A percentile compares a stretch with the other conserved stretches of the same genome.
These are phyloP conservation scores for Lumnitzera racemosa DNA, from an alignment of 345 rosid species.

Conservation along the genomic window DNA sequence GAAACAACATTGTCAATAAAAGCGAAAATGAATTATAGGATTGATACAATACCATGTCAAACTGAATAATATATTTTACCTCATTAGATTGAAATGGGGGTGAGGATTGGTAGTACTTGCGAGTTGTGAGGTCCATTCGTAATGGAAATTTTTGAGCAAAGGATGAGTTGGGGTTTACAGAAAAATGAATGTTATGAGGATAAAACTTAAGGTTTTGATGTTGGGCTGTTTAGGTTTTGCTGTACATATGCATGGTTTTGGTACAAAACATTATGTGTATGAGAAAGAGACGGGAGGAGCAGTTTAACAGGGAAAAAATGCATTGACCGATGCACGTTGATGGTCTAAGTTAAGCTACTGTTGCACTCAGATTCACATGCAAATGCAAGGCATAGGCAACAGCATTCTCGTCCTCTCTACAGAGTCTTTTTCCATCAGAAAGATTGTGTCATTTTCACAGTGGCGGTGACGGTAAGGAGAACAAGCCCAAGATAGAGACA, in stretches of 20 bases:
- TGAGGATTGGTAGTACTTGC: constrained; percentile 32
- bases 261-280: neutral
- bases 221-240: too few relatives aligned
- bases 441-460: neutral
- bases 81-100: constrained; percentile 23
- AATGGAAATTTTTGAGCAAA: constrained; percentile 1
- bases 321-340: constrained; percentile 9
- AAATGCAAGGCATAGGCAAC: too few relatives aligned
- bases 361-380: neutral
- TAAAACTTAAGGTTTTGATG: too few relatives aligned
- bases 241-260: too few relatives aligned
- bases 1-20: neutral
- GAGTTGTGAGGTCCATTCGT: constrained; percentile 41
- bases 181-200: too few relatives aligned
- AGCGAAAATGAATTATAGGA: neutral
- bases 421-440: neutral
- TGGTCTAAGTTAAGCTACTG: neutral
- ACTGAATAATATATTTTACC: constrained; percentile 15
- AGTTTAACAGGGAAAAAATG: constrained; percentile 20
- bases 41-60: too few relatives aligned
- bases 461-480: neutral
- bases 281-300: constrained; percentile 23
- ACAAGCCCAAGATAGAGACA: constrained; percentile 12
- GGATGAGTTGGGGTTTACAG: neutral
- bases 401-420: neutral